A percentile compares a stretch with the other conserved stretches of the same genome.
Evolutionary conservation across 495 filamentous ascomycete genomes (phyloP).

Genomic region (Podospora pseudocomata): DNA sequence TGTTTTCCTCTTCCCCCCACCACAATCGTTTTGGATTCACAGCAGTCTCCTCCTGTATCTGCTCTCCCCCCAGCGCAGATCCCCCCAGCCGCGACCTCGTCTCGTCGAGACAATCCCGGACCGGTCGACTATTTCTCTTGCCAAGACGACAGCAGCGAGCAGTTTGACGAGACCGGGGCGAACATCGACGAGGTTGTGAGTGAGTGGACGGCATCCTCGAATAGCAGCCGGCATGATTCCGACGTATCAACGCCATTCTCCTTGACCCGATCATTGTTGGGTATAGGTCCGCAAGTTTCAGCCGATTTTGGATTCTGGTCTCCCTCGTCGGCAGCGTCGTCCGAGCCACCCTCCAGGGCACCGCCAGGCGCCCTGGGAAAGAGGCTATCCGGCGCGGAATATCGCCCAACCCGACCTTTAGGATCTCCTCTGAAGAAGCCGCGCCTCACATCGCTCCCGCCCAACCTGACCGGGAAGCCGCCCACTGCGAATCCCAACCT

Average conservation of each 20-base stretch:
- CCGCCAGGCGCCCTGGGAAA: conserved; percentile 16
- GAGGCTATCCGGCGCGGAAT: conserved; percentile 16
- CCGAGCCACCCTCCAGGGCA: conserved; percentile 5
- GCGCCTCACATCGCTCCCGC: conserved; percentile 29
- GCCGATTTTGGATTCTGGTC: conserved; percentile 1
- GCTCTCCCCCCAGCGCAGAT: conserved; percentile 8
- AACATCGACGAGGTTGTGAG: conserved; percentile 1
- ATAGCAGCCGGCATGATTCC: conserved; percentile 28
- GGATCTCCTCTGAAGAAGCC: conserved; percentile 28
- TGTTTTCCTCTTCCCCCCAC: conserved; percentile 16
- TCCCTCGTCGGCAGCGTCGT: conserved; percentile 5
- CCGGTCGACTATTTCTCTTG: conserved; percentile 6
- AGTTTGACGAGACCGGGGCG: conserved; percentile 9
- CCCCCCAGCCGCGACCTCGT: conserved; percentile 1
- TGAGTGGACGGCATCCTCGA: conserved; percentile 13
- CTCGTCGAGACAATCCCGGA: conserved; percentile 17
- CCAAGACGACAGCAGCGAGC: conserved; percentile 1
- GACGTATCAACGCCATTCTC: conserved; percentile 8
- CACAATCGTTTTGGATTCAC: conserved; percentile 10
- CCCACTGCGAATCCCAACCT: conserved; percentile 26
- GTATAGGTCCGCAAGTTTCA: not conserved
- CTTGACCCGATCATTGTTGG: conserved; percentile 12
- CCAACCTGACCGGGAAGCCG: conserved; percentile 15
- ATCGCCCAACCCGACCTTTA: conserved; percentile 8
- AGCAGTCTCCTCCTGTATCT: conserved; percentile 12